These are phyloP conservation scores for Arctostaphylos glauca DNA, from an alignment of 148 eudicot species.

Conservation along the genomic window DNA sequence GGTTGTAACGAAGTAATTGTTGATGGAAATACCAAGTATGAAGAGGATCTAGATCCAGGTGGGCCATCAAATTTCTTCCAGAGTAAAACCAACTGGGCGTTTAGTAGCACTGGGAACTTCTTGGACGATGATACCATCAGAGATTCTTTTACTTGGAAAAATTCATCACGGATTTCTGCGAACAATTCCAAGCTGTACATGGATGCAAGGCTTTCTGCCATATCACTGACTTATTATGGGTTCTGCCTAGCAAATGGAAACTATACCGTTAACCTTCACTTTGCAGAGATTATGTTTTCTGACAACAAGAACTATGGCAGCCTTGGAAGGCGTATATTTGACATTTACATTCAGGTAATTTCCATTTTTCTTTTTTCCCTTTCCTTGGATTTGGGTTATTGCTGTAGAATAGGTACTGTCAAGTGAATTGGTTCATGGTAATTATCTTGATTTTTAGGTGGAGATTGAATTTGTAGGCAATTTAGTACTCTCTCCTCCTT, in stretches of 20 bases:
- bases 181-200: constrained; percentile 16
- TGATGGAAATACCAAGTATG: constrained; percentile 13
- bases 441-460: background rate
- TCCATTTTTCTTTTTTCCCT: background rate
- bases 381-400: background rate
- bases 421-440: background rate
- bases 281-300: too few species aligned
- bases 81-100: constrained; percentile 23
- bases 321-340: constrained; percentile 39
- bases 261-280: too few species aligned
- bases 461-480: background rate
- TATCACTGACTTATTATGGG: too few species aligned
- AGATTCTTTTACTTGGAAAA: background rate
- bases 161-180: constrained; percentile 11
- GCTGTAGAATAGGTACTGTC: background rate
- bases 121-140: constrained; percentile 11
- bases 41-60: constrained; percentile 12
- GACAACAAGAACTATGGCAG: too few species aligned
- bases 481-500: background rate
- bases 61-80: constrained; percentile 20
- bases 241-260: too few species aligned
- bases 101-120: constrained; percentile 40
- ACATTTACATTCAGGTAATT: constrained; percentile 14
- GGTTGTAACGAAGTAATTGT: constrained; percentile 20
- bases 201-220: too few species aligned